phyloP scores from a whole-genome alignment of 1,284 basidiomycete species.

The Ganoderma boninense region DNA sequence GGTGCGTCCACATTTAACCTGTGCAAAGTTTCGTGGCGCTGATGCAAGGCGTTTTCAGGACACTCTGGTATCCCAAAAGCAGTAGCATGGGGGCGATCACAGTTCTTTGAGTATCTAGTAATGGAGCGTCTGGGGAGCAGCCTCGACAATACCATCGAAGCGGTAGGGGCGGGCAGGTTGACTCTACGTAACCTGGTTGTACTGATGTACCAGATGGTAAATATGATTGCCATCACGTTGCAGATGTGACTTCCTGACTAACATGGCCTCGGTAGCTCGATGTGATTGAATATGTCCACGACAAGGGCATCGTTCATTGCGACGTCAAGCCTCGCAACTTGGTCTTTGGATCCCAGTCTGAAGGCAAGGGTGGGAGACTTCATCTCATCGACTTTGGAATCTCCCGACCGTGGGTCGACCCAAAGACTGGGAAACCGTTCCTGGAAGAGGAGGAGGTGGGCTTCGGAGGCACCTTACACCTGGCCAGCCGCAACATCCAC shows the following conservation, averaged over 20 bases:
- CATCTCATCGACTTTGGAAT: neutral
- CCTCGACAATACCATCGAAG: neutral
- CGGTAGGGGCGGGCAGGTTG: neutral
- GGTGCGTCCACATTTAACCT: neutral
- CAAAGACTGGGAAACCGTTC: neutral
- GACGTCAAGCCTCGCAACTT: neutral
- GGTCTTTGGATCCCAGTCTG: neutral
- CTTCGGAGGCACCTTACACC: neutral
- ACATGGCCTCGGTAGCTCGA: neutral
- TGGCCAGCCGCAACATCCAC: neutral
- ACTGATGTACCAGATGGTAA: neutral
- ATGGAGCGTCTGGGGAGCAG: neutral
- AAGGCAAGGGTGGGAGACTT: neutral
- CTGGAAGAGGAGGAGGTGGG: neutral
- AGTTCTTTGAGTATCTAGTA: neutral
- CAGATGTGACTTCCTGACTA: neutral
- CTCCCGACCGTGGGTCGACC: neutral
- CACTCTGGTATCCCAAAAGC: neutral
- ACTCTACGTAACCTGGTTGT: neutral
- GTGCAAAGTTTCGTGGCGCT: neutral
- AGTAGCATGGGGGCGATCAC: neutral
- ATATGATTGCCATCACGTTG: neutral
- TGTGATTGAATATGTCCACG: neutral
- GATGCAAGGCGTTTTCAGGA: neutral
- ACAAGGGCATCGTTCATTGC: neutral